phyloP scores from a whole-genome alignment of 2,329 filamentous ascomycete species.

The Hypoxylon sp. region DNA sequence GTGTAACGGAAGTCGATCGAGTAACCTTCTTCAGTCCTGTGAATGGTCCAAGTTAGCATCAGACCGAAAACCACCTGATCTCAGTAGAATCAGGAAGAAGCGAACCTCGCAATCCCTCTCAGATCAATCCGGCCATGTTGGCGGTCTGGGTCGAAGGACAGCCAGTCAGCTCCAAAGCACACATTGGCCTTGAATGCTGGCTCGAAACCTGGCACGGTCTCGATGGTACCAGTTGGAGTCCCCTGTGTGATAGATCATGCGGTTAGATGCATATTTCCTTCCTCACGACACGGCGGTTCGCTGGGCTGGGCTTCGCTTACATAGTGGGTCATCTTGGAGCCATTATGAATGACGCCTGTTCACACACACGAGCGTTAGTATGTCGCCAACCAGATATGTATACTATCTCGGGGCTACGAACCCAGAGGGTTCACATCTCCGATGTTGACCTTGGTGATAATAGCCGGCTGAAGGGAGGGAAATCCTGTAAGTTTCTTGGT shows the following conservation, averaged over 20 bases:
- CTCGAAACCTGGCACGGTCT: constrained; percentile 35
- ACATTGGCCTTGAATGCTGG: constrained; percentile 35
- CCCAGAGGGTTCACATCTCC: neutral
- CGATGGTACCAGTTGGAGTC: constrained; percentile 19
- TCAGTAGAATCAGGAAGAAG: neutral
- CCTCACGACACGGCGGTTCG: neutral
- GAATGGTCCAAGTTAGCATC: neutral
- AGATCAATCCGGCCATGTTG: constrained; percentile 27
- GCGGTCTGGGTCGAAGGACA: constrained; percentile 29
- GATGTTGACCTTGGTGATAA: neutral
- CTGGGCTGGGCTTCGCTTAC: neutral
- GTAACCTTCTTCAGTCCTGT: constrained; percentile 29
- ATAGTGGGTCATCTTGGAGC: constrained; percentile 2
- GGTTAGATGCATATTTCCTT: neutral
- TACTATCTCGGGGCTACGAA: neutral
- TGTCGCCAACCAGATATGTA: neutral
- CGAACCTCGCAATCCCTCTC: constrained; percentile 24
- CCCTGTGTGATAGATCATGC: neutral
- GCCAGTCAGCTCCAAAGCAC: constrained; percentile 35
- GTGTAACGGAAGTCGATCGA: constrained; percentile 27
- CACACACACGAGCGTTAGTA: neutral
- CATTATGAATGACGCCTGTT: neutral
- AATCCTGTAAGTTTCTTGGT: neutral
- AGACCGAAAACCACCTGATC: neutral
- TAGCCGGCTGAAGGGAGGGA: neutral